Evolutionary conservation across 2,329 filamentous ascomycete species (phyloP), one percentile per base, ranked within the genome.

Genomic region (Fusarium continuum): DNA sequence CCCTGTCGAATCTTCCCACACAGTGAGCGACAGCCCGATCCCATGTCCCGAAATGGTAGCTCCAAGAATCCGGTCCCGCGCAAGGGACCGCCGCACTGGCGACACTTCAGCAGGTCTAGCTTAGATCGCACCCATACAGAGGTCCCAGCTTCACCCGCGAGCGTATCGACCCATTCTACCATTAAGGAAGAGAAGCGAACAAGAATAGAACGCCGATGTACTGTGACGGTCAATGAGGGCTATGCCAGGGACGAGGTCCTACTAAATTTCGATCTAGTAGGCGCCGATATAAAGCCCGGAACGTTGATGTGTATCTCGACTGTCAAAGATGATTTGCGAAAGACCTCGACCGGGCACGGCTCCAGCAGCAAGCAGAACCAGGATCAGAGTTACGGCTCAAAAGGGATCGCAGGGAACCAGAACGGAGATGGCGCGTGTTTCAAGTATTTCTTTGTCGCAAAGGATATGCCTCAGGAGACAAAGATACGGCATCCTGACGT

Each of bases 241-340:
- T 90, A 93, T 70, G 88, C 89, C 8, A 85, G 84, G 54, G 91
- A 96, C 70, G 91, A 94, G 68, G 88, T 95, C 38, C 81, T 95
- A 19, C 83, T 96, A 70, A 95, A 94, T 73, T 82, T 89, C 55
- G 88, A 91, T 52, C 82, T 88, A 14, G 86, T 94, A 56, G 85
- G 86, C 48, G 80, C 83, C 38, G 83, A 85, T 39, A 81, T 92
- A 61, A 83, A 84, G 53, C 80, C 86, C 1, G 91, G 90, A 22
- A 85, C 85, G 61, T 79, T 96, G 51, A 87, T 95, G 76, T 89
- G 92, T 68, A 88, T 96, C 41, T 81, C 89, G 19, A 82, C 88
- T 6, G 72, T 88, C 44, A 86, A 82, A 64, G 73, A 82, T 8
- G 85, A 87, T 26, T 53, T 74, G 4, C 73, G 77, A 29, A 81